These are phyloP conservation scores for Syzygium grande DNA, from an alignment of 345 rosid species.

Conservation along the genomic window DNA sequence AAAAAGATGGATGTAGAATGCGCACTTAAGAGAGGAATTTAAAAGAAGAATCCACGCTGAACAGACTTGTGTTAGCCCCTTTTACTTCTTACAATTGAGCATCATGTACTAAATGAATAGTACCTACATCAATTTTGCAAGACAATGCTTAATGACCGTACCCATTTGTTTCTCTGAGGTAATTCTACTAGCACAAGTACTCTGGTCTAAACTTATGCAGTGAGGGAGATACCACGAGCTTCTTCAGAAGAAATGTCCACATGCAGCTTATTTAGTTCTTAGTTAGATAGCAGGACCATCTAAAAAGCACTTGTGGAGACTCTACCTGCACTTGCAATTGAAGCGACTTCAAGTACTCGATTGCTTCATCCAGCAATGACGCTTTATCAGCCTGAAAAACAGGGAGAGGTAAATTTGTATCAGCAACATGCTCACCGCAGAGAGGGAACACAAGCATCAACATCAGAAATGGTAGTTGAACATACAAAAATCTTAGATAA, in stretches of 20 bases:
- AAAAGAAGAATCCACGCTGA: neutral
- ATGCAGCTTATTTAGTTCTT: neutral
- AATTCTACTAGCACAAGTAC: neutral
- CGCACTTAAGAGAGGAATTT: neutral
- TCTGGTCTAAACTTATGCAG: neutral
- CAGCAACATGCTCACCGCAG: neutral
- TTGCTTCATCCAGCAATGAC: constrained; percentile 45
- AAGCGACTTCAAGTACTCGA: constrained; percentile 41
- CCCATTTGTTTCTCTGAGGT: neutral
- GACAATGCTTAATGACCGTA: neutral
- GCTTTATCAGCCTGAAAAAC: constrained; percentile 40
- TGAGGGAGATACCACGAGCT: neutral
- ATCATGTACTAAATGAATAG: neutral
- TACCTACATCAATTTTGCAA: neutral
- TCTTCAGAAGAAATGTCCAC: neutral
- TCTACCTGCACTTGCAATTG: constrained; percentile 43
- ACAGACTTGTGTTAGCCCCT: neutral
- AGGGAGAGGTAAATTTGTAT: neutral
- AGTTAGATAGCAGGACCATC: neutral
- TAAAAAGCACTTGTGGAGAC: neutral
- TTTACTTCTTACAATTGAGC: neutral
- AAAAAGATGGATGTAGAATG: neutral
- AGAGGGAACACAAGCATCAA: neutral
- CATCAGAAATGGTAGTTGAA: neutral
- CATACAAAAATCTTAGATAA: neutral